Percentiles rank a stretch among this genome's conserved stretches.
Conservation (phyloP, 345 rosid genomes). For the Xanthoceras sorbifolium region DNA sequence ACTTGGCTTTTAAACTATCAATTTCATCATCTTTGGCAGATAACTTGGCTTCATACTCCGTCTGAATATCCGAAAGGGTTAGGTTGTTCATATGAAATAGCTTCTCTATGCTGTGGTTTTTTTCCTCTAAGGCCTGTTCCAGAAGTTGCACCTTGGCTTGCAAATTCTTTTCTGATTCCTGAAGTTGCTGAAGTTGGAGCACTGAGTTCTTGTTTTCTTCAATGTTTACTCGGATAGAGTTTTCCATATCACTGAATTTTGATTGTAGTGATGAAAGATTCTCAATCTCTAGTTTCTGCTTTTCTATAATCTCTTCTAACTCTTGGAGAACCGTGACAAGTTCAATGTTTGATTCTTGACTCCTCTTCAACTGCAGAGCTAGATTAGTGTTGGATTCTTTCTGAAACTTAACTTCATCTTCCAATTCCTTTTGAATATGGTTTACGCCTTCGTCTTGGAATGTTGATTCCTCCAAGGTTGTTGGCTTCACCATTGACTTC, state of each 20-base stretch:
- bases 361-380: slow-evolving; percentile 52
- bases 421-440: slow-evolving; percentile 41
- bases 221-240: slow-evolving; percentile 18
- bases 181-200: slow-evolving; percentile 32
- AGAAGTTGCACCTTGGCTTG: slow-evolving; percentile 35
- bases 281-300: slow-evolving; percentile 51
- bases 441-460: slow-evolving; percentile 17
- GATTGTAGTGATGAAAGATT: slow-evolving; percentile 29
- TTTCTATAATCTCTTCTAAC: slow-evolving; percentile 51
- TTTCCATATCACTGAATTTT: slow-evolving; percentile 35
- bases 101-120: slow-evolving; percentile 13
- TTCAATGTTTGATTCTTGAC: slow-evolving; percentile 64
- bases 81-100: neutral
- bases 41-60: slow-evolving; percentile 31
- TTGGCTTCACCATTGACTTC: slow-evolving; percentile 25
- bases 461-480: slow-evolving; percentile 25
- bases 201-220: slow-evolving; percentile 31
- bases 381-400: slow-evolving; percentile 47
- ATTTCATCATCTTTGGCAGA: slow-evolving; percentile 42
- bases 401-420: slow-evolving; percentile 48
- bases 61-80: slow-evolving; percentile 18
- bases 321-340: slow-evolving; percentile 62
- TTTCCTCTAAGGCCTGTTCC: slow-evolving; percentile 35
- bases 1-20: slow-evolving; percentile 32
- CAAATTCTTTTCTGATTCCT: slow-evolving; percentile 43